Evolutionary conservation across 352 stramenopile genomes (phyloP).

Genomic region (Pythium folliculosum): DNA sequence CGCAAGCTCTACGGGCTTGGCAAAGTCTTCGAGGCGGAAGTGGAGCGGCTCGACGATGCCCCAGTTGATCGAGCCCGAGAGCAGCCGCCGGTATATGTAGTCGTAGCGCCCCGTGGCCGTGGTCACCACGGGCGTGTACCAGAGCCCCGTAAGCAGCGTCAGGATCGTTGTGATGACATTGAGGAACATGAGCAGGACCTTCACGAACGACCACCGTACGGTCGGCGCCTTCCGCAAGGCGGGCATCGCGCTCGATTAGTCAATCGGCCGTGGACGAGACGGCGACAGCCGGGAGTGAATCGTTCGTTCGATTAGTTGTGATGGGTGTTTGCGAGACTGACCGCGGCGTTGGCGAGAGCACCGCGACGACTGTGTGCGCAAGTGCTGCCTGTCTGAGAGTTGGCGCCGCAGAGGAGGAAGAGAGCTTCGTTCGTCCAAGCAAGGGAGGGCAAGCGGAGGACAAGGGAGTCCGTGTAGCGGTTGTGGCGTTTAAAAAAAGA

Average conservation of each 20-base stretch:
- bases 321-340: background rate
- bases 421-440: background rate
- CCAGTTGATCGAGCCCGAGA: slow-evolving; percentile 25
- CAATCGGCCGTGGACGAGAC: no score
- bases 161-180: slow-evolving; percentile 20
- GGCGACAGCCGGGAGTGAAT: background rate
- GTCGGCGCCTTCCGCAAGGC: background rate
- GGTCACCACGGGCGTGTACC: slow-evolving; percentile 12
- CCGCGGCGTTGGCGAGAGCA: no score
- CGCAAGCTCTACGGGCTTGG: slow-evolving; percentile 29
- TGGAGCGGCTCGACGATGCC: slow-evolving; percentile 16
- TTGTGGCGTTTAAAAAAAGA: background rate
- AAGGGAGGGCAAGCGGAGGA: no score
- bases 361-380: no score
- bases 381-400: no score
- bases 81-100: slow-evolving; percentile 13
- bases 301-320: background rate
- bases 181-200: slow-evolving; percentile 18
- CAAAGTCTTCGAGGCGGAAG: slow-evolving; percentile 7
- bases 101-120: slow-evolving; percentile 17
- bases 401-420: no score
- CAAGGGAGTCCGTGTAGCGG: background rate
- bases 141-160: slow-evolving; percentile 23
- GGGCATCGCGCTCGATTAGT: background rate
- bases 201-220: slow-evolving; percentile 8